phyloP scores from a whole-genome alignment of 345 rosid species.

The Hirschfeldia incana region DNA sequence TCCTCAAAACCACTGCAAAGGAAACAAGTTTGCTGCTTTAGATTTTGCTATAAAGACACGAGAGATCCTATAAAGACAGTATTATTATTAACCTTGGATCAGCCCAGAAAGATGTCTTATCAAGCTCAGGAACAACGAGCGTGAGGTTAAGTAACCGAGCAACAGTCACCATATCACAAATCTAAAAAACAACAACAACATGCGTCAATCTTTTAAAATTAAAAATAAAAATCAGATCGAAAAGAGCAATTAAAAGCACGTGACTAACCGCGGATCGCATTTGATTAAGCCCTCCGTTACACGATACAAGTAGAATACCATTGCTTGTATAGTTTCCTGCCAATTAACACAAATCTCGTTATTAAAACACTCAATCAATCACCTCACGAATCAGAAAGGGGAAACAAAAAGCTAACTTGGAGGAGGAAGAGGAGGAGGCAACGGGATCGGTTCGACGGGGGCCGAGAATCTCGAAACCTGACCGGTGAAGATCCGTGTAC shows the following conservation, averaged over 20 bases:
- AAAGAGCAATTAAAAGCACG: background rate
- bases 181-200: conserved; percentile 49
- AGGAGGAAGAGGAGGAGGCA: conserved; percentile 55
- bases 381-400: background rate
- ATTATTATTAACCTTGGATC: conserved; percentile 67
- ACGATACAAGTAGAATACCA: background rate
- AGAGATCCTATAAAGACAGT: conserved; percentile 32
- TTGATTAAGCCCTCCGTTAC: background rate
- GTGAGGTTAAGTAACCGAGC: conserved; percentile 92
- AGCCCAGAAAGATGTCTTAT: conserved; percentile 96
- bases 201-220: background rate
- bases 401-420: conserved; percentile 46
- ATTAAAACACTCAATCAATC: background rate
- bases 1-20: conserved; percentile 90
- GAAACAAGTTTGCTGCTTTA: conserved; percentile 18
- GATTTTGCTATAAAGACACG: conserved; percentile 7
- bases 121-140: conserved; percentile 93
- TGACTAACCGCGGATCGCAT: background rate
- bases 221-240: too few species aligned
- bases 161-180: conserved; percentile 89
- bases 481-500: conserved; percentile 55
- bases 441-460: conserved; percentile 39
- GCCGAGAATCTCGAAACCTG: conserved; percentile 45
- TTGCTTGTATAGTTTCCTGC: background rate
- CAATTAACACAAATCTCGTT: background rate